Base-by-base conservation (phyloP, 1,284 basidiomycete species). In the Boletus calvinii region DNA sequence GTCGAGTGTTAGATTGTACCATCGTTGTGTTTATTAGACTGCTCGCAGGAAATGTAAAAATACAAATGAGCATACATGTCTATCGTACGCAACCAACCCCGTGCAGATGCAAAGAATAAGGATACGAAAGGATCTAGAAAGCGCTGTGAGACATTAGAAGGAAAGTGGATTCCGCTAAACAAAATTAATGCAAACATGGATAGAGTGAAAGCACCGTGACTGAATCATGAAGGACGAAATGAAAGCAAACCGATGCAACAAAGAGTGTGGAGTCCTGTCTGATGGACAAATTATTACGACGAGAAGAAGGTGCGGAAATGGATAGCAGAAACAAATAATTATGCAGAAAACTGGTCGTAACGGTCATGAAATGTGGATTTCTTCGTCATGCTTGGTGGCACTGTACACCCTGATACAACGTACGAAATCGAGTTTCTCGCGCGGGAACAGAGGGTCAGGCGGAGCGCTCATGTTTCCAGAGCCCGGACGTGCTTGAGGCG, bases 331-430 rank as follows among this genome's bases (percentile, higher is more conserved):
- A 18, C 31, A 54, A 26, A 47, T 17, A 42, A 34, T 32, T 10
- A 31, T 48, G 40, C 45, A 44, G 20, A 20, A 13, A 48, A 13
- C 34, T 39, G 41, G 31, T 38, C 37, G 30, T 47, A 26, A 35
- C 22, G 34, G 39, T 64, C 51, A 67, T 53, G 46, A 46, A 41
- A 70, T 26, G 35, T 64, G 64, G 12, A 55, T 48, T 36, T 67
- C 69, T 34, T 71, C 67, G 24, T 66, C 59, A 30, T 54, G 41
- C 53, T 67, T 67, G 13, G 54, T 67, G 34, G 80, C 83, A 48
- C 77, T 71, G 59, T 76, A 89, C 9, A 86, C 78, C 32, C 74
- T 75, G 54, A 86, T 75, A 11, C 75, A 77, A 39, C 84, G 79
- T 3, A 85, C 71, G 55, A 80, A 76, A 8, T 75, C 73, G 39